Base-by-base conservation (phyloP, 148 eudicot genomes). In the Vaccinium darrowii region DNA sequence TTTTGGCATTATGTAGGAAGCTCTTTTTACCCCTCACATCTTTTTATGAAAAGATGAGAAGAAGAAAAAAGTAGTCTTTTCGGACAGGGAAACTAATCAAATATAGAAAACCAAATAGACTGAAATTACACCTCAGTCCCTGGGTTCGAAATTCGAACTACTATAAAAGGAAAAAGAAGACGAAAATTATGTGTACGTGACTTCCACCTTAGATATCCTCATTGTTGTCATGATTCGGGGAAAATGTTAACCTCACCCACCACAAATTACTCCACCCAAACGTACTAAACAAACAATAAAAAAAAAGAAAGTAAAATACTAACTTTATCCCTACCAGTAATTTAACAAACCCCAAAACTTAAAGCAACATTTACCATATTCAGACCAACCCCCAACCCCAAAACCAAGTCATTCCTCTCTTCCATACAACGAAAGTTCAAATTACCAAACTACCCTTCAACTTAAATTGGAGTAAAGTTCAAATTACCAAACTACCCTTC, bases 331-430 rank as follows among this genome's bases (percentile, higher is more conserved):
- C 47, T 25, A 65, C 33, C 9, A 57, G 8, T 21, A 21, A 16
- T 23, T 5, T 12, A 14, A 69, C 74, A 27, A 30, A 69, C 18
- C 30, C 74, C 74, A 69, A 69, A 69, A 69, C 43, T 30, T 69
- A 69, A 69, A 69, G 74, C 36, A 27, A 67, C 74, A 30, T 69
- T 69, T 69, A 69, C 74, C 74, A 69, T 30, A 69, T 27, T 27
- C 16, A 67, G 25, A 12, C 73, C 73, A 67, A 11, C 30, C 71
- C 71, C 71, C 23, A n/a, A 23, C 30, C 72, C 72, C 72, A 67
- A 4, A 67, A 25, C 16, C 72, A 67, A 12, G 25, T 67, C 73
- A 67, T 67, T 67, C 73, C 73, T 25, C 73, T 25, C 73, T 25
- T n/a, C n/a, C 5, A 36, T 36, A 36, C 39, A 36, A 36, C 2